Base-by-base conservation (phyloP, 176 grass and related monocot species). In the Dendrocalamus sinicus region DNA sequence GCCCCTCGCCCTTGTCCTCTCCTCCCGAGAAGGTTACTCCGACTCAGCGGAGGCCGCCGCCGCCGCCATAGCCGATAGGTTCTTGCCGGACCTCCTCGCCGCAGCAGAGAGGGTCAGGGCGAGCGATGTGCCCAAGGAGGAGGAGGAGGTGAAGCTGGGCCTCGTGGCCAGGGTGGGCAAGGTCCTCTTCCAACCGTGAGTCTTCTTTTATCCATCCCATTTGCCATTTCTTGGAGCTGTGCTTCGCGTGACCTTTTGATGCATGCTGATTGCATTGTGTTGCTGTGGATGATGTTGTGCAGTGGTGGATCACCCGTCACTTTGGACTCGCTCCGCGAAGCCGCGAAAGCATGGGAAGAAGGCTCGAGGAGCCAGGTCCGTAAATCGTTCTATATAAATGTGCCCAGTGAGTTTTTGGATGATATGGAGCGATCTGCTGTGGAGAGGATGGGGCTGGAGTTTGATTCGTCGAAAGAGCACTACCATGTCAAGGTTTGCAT, bases 401-500 rank as follows among this genome's bases (percentile, higher is more conserved):
- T 89, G 76, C 40, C 82, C 16, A 41, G 20, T 47, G 87, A 89
- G 60, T 80, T 30, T 50, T 78, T 85, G 15, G 69, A 89, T 40
- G 69, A 59, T 22, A 68, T 89, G 76, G 87, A 85, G 60, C 47
- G 12, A 15, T 80, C 76, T 10, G 30, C n/a, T 24, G 69, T 68
- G 11, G 28, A 59, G 48, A 73, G 70, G 48, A 85, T 85, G 76
- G 82, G 60, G 12, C 77, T 85, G 26, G 26, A 60, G 7, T 89
- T 89, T 57, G 69, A 75, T 75, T 85, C 87, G 1, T 68, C 50
- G 22, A 89, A 89, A 83, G 76, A 89, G 40, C 60, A 85, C 76
- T 88, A 84, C 66, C 87, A 84, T 65, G 87, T 88, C 22, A 78
- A 88, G 81, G 86, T 88, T 82, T 53, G 16, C 15, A 28, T 55